These are phyloP conservation scores for Hymenoscyphus scutula DNA, from an alignment of 2,329 filamentous ascomycete species.

Conservation along the genomic window DNA sequence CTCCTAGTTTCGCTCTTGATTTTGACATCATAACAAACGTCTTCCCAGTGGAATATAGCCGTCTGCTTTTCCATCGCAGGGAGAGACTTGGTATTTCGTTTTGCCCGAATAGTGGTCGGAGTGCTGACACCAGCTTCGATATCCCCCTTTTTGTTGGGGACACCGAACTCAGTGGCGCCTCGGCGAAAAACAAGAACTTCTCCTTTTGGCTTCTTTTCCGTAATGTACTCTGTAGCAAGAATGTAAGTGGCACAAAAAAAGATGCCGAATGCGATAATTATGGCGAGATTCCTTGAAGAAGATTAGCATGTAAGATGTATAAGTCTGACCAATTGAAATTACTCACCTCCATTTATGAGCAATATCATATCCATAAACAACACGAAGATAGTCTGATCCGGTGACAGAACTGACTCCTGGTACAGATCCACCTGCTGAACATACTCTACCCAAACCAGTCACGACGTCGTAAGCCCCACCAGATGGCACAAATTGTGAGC, in stretches of 20 bases:
- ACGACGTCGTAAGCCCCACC: conserved; percentile 11
- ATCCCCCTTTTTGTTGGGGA: not conserved
- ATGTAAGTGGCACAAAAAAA: conserved; percentile 62
- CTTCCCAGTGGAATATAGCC: conserved; percentile 29
- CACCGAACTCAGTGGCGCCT: not conserved
- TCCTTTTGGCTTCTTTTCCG: conserved; percentile 63
- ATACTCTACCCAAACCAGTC: conserved; percentile 40
- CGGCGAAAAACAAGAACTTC: conserved; percentile 73
- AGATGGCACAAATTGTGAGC: conserved; percentile 16
- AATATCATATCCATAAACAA: conserved; percentile 15
- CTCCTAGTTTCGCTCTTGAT: conserved; percentile 59
- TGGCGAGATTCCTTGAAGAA: conserved; percentile 56
- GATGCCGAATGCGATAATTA: conserved; percentile 60
- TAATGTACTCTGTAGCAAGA: conserved; percentile 56
- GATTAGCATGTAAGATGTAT: no score
- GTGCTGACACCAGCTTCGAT: no score
- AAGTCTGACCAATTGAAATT: no score
- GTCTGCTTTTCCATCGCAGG: conserved; percentile 48
- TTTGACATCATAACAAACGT: conserved; percentile 68
- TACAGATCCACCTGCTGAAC: conserved; percentile 54
- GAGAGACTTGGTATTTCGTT: not conserved
- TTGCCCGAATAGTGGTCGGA: no score
- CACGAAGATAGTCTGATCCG: conserved; percentile 43
- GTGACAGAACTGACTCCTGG: conserved; percentile 45
- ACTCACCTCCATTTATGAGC: conserved; percentile 38